Conservation (phyloP, 306 rosid species). For the Gleditsia sinensis region DNA sequence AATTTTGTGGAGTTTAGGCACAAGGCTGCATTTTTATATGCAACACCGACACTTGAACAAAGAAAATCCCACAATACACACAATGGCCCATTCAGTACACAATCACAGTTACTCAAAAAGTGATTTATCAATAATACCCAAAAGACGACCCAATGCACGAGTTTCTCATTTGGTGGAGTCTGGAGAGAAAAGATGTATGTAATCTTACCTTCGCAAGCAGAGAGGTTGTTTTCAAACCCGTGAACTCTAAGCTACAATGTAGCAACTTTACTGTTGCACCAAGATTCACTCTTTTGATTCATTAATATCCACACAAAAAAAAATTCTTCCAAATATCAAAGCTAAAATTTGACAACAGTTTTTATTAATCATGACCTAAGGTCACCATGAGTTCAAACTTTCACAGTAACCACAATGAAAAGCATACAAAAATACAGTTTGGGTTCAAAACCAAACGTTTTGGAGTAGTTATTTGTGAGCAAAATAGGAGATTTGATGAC, state of each 20-base stretch:
- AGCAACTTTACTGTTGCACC: too few species aligned
- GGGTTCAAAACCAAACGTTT: slow-evolving; percentile 38
- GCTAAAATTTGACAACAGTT: slow-evolving; percentile 21
- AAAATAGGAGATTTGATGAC: slow-evolving; percentile 27
- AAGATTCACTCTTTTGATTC: too few species aligned
- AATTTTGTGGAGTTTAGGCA: not conserved
- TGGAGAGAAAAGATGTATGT: too few species aligned
- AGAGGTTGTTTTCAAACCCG: too few species aligned
- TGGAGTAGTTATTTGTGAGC: slow-evolving; percentile 27
- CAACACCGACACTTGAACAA: not conserved
- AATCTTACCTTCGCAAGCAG: too few species aligned
- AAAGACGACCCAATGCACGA: too few species aligned
- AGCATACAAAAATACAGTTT: slow-evolving; percentile 36
- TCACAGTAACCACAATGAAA: slow-evolving; percentile 33
- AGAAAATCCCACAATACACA: not conserved
- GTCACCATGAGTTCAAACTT: slow-evolving; percentile 43
- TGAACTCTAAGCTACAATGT: too few species aligned
- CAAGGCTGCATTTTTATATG: not conserved
- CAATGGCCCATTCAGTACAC: not conserved
- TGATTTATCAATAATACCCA: too few species aligned
- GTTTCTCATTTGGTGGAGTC: too few species aligned
- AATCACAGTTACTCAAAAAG: not conserved
- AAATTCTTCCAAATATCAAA: slow-evolving; percentile 30
- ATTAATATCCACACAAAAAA: not conserved
- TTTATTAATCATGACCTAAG: slow-evolving; percentile 48